These are phyloP conservation scores for Amanita molliuscula DNA, from an alignment of 768 basidiomycete species.

Conservation along the genomic window DNA sequence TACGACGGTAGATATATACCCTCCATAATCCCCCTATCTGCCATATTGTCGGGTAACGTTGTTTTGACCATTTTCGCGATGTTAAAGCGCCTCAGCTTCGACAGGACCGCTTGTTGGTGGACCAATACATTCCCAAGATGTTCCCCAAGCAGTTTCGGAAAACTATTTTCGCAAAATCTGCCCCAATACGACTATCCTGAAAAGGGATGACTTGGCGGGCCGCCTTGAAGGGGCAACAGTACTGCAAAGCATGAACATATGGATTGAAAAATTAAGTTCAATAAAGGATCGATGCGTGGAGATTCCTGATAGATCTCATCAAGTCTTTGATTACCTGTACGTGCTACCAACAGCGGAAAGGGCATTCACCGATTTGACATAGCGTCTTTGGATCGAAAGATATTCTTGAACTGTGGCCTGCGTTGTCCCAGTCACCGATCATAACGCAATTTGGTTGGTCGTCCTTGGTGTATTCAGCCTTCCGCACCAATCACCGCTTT, in stretches of 20 bases:
- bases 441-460: constrained; percentile 54
- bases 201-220: constrained; percentile 16
- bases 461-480: constrained; percentile 40
- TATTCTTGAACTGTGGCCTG: constrained; percentile 33
- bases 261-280: constrained; percentile 33
- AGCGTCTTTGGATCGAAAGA: constrained; percentile 42
- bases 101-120: constrained; percentile 15
- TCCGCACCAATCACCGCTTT: constrained; percentile 32
- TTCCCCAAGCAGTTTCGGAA: constrained; percentile 34
- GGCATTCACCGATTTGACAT: background rate
- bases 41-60: constrained; percentile 36
- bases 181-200: constrained; percentile 22
- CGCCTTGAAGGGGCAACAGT: constrained; percentile 17
- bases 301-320: constrained; percentile 22
- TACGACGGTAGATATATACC: constrained; percentile 44
- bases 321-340: constrained; percentile 46
- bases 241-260: constrained; percentile 27
- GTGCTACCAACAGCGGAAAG: constrained; percentile 9
- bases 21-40: constrained; percentile 43
- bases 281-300: constrained; percentile 41
- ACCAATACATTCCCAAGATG: constrained; percentile 10
- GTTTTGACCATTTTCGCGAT: background rate
- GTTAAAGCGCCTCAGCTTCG: background rate
- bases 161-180: constrained; percentile 39
- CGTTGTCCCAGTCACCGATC: constrained; percentile 35